Base-by-base conservation (phyloP, 345 rosid species). In the Excoecaria cochinchinensis region DNA sequence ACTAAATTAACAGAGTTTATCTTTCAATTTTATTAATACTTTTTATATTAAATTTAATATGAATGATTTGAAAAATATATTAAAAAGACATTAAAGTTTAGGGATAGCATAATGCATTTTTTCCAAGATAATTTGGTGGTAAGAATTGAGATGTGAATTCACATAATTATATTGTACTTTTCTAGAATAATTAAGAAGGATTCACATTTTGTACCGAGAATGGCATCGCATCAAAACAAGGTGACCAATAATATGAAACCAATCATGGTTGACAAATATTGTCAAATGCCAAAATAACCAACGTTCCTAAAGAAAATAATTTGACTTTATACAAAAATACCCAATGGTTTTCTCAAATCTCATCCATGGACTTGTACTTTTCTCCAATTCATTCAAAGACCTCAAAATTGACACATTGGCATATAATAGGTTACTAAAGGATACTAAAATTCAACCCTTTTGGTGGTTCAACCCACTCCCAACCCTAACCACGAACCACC, bases 381-480 rank as follows among this genome's bases (percentile, higher is more conserved):
- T 19, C 67, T 31, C 53, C 6, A 21, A 16, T 39, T 1, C n/a
- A 31, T 3, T 44, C 19, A 42, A 65, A 42, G 69, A 65, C 69
- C 17, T 65, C 48, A 40, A 65, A 65, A 1, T 38, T 57, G 24
- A 44, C 31, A 73, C 39, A 50, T 21, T 24, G 19, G 13, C 46
- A 6, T 22, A 24, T 22, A 46, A 21, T 57, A 15, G 6, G 31
- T 31, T 7, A 57, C n/a, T 21, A 57, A 67, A 7, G 40, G 73
- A 68, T 58, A 31, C 69, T 42, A 64, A 56, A 62, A 36, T 63
- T 70, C 67, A 55, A 63, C 75, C 36, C 57, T 75, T 60, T 69
- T 42, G 72, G 75, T 74, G 78, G 82, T 74, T 79, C 71, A 74
- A 79, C 82, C 75, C 78, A 74, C 75, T 60, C 62, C 56, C 57